A percentile compares a stretch with the other conserved stretches of the same genome.
Evolutionary conservation across 495 filamentous ascomycete genomes (phyloP).

Genomic region (Tuber melanosporum): DNA sequence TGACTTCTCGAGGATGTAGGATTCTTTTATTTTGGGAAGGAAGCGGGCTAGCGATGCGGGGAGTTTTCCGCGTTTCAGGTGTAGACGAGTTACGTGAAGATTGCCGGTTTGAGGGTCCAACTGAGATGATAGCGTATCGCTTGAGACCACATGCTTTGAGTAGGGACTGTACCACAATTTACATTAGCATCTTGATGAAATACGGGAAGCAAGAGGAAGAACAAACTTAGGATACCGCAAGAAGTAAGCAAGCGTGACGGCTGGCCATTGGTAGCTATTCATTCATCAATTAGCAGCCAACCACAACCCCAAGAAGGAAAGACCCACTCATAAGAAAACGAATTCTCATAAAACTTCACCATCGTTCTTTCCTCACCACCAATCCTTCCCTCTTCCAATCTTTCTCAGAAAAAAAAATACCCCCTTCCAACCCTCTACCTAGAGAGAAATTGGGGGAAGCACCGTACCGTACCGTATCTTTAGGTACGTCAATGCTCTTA

Average conservation of each 20-base stretch:
- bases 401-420: not conserved
- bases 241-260: conserved; percentile 95
- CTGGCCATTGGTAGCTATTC: conserved; percentile 43
- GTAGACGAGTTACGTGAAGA: conserved; percentile 80
- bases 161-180: conserved; percentile 53
- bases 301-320: conserved; percentile 8
- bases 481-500: not conserved
- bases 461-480: not conserved
- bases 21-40: conserved; percentile 57
- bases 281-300: conserved; percentile 5
- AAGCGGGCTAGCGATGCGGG: conserved; percentile 65
- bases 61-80: conserved; percentile 87
- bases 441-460: not conserved
- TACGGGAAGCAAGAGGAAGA: not conserved
- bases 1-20: conserved; percentile 86
- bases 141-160: conserved; percentile 86
- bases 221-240: conserved; percentile 83
- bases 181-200: conserved; percentile 11
- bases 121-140: conserved; percentile 84
- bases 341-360: conserved; percentile 85
- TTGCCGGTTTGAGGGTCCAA: conserved; percentile 73
- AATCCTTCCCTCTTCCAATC: not conserved
- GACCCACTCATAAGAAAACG: conserved; percentile 82
- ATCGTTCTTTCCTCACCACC: conserved; percentile 43
- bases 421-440: not conserved